These are phyloP conservation scores for Eimeria sp. DNA, from an alignment of 169 alveolate species.

Conservation along the genomic window DNA sequence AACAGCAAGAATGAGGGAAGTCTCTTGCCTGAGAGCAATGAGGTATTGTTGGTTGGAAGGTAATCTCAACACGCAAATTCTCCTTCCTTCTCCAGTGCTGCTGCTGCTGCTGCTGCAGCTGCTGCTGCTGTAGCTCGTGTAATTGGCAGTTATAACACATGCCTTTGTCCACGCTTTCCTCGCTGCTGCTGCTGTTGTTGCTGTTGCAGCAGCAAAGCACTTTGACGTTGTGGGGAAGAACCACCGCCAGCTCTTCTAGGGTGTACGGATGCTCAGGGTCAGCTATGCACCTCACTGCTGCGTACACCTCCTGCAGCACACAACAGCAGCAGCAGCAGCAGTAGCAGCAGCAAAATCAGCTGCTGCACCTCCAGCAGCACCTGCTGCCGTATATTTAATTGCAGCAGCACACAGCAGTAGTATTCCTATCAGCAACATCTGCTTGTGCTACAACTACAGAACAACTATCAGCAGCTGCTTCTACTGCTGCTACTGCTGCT, in stretches of 20 bases:
- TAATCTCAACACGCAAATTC: conserved; percentile 88
- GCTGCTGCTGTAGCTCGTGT: conserved; percentile 6
- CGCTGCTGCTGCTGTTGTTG: conserved; percentile 78
- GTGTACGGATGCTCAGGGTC: conserved; percentile 98
- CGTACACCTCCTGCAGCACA: conserved; percentile 93
- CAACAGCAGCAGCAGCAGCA: conserved; percentile 1
- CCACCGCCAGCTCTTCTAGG: conserved; percentile 93
- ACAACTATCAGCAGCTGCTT: no score
- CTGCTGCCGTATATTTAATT: background rate
- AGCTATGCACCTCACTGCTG: conserved; percentile 94
- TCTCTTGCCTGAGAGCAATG: conserved; percentile 94
- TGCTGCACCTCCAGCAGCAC: background rate
- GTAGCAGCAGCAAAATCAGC: background rate
- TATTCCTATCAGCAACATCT: no score
- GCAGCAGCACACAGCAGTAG: background rate
- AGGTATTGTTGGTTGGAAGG: conserved; percentile 99
- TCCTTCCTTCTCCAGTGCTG: conserved; percentile 24
- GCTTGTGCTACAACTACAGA: no score
- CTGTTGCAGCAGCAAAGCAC: conserved; percentile 81
- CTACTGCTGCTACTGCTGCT: background rate
- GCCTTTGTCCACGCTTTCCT: no score
- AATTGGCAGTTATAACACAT: no score
- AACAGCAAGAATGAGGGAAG: background rate
- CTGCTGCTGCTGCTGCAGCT: conserved; percentile 22
- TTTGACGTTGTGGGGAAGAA: conserved; percentile 90